Evolutionary conservation across 495 filamentous ascomycete species (phyloP), one percentile per base, ranked within the genome.

Genomic region (Polyplosphaeria fusca): DNA sequence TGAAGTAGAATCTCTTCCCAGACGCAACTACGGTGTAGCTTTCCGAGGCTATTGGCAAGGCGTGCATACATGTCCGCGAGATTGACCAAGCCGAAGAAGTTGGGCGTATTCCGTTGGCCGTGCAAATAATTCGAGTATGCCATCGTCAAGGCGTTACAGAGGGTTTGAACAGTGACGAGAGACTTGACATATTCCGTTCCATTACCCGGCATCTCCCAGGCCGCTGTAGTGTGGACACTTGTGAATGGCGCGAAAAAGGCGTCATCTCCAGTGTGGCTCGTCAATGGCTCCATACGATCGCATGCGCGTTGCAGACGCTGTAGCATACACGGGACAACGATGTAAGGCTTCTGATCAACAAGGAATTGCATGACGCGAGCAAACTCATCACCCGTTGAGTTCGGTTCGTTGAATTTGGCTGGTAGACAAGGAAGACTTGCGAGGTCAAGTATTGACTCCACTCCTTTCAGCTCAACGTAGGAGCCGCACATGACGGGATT

Each of bases 391-490:
- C 78, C 82, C 11, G 53, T 37, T 11, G 52, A 39, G n/a, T 27
- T 52, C 9, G 47, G 80, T 22, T 82, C 83, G 43, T 84, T 82
- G 66, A 92, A 91, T 63, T 89, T 82, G 55, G 83, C 82, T 1
- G 85, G 78, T 46, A 96, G 76, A 66, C 87, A 87, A 16, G 90
- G 84, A 23, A 91, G 78, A 9, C 86, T 86, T 25, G 83, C 84
- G 51, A 95, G 80, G 64, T 95, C 88, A 25, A 99, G 74, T n/a
- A 96, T 73, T 51, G 84, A 79, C 62, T 95, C 89, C 35, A 91
- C 82, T 2, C 88, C 94, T 46, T 89, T 88, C 47, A 79, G 80
- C 47, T 86, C 79, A 53, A 92, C 82, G 61, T 96, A 90, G 18
- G 81, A 76, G 11, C 79, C 76, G 69, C 89, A 93, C 43, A 93